Evolutionary conservation across 208 protist genomes (phyloP).

Genomic region (Trichomonas vaginalis): DNA sequence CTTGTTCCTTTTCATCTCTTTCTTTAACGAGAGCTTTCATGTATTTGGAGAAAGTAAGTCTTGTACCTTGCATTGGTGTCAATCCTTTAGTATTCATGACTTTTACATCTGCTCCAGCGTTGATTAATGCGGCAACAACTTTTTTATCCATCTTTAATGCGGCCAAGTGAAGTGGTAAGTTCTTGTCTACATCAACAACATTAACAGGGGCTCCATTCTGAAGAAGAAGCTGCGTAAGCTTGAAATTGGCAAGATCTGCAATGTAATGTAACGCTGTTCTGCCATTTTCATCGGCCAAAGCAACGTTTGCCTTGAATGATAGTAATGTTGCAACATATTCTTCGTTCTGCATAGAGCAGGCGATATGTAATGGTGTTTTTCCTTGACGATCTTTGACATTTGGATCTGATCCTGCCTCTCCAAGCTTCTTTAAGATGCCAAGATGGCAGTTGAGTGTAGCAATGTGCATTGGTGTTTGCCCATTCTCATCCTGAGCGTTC

Average conservation of each 20-base stretch:
- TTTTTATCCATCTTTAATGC: slow-evolving; percentile 15
- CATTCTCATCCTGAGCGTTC: neutral
- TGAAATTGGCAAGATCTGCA: neutral
- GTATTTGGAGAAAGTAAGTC: neutral
- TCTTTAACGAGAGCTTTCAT: neutral
- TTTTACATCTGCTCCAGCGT: slow-evolving; percentile 15
- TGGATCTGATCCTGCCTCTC: neutral
- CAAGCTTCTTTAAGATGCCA: neutral
- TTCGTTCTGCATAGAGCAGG: neutral
- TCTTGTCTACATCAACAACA: neutral
- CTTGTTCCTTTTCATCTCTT: neutral
- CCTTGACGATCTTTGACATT: neutral
- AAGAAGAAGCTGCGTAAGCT: neutral
- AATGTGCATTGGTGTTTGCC: neutral
- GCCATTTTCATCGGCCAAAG: neutral
- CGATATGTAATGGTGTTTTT: neutral
- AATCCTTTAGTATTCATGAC: neutral
- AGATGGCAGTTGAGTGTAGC: neutral
- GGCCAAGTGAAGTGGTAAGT: neutral
- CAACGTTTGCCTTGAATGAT: neutral
- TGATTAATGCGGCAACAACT: neutral
- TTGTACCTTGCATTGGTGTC: neutral
- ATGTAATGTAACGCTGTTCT: neutral
- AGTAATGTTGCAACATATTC: neutral
- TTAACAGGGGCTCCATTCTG: neutral